Percentiles rank a stretch among this genome's conserved stretches.
Conservation (phyloP, 164 flowering plant genomes). For the Vitis riparia region DNA sequence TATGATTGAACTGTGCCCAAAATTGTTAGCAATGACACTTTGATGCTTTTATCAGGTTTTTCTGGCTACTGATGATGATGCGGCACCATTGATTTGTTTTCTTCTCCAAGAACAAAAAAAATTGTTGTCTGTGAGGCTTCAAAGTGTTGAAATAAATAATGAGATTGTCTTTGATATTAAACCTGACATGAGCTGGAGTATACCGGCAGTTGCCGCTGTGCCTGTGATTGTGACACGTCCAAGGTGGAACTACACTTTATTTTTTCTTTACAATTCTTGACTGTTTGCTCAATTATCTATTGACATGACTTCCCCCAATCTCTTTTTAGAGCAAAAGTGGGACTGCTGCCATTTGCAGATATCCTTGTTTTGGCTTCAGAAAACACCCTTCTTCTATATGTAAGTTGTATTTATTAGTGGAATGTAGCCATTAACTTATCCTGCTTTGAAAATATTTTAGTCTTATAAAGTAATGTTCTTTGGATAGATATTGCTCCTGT, state of each 20-base stretch:
- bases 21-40: not conserved
- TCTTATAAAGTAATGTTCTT: too few relatives aligned
- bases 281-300: not conserved
- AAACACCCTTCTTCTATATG: slow-evolving; percentile 79
- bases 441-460: not conserved
- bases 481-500: too few relatives aligned
- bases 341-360: slow-evolving; percentile 66
- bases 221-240: slow-evolving; percentile 87
- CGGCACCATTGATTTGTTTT: slow-evolving; percentile 79
- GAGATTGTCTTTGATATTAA: slow-evolving; percentile 72
- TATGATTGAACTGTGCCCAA: too few relatives aligned
- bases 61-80: slow-evolving; percentile 85
- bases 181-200: slow-evolving; percentile 84
- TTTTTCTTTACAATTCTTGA: not conserved
- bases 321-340: slow-evolving; percentile 58
- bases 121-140: slow-evolving; percentile 71
- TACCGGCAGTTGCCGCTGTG: slow-evolving; percentile 84
- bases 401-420: slow-evolving; percentile 38
- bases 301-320: slow-evolving; percentile 7
- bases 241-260: slow-evolving; percentile 35
- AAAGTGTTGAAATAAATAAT: slow-evolving; percentile 57
- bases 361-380: slow-evolving; percentile 76
- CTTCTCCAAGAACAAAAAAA: slow-evolving; percentile 83
- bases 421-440: not conserved
- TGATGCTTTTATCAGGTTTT: slow-evolving; percentile 56